Evolutionary conservation across 2,329 filamentous ascomycete genomes (phyloP), one percentile per base, ranked within the genome.

Genomic region (Penicillium polonicum): DNA sequence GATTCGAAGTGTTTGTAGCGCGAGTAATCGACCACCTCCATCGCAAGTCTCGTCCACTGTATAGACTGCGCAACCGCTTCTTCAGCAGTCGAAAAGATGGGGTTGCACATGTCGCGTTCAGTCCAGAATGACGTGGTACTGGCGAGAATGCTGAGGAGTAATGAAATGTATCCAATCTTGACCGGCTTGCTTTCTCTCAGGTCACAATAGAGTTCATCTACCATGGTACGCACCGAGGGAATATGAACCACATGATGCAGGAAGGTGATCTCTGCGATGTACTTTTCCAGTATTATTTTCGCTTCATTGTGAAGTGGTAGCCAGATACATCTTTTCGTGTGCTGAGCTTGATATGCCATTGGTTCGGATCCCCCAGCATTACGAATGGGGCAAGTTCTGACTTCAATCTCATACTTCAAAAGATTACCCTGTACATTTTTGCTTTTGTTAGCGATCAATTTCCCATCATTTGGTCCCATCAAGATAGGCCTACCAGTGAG

Each of bases 171-270:
- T 3, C 71, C 69, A 9, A 65, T 52, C 8, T 66, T 65, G 13
- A 72, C 54, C 2, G 60, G 60, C 3, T 52, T 58, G 38, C 62
- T 62, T 10, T 63, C 48, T 12, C 54, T 54, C 5, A 72, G 43
- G 19, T 61, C 55, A n/a, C 58, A 27, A 53, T 76, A 76, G 5
- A 71, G 54, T 1, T 69, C 60, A 23, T 73, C 65, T 6, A 76
- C 43, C 15, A 69, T 29, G 7, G 54, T 27, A 17, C 62, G 62
- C 7, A 75, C 53, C 0, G 70, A 70, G 3, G 71, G 73, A 6
- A 36, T 49, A 46, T 75, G 73, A 1, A 72, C 57, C 23, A 77
- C 64, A 55, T 76, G 74, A 35, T 75, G 70, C 29, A 75, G 60
- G 48, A 68, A 71, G 9, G 68, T 71, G 25, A 75, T 60, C 15